Evolutionary conservation across 441 rosid species (phyloP), one percentile per base, ranked within the genome.

Genomic region (Heliophila coronopifolia): DNA sequence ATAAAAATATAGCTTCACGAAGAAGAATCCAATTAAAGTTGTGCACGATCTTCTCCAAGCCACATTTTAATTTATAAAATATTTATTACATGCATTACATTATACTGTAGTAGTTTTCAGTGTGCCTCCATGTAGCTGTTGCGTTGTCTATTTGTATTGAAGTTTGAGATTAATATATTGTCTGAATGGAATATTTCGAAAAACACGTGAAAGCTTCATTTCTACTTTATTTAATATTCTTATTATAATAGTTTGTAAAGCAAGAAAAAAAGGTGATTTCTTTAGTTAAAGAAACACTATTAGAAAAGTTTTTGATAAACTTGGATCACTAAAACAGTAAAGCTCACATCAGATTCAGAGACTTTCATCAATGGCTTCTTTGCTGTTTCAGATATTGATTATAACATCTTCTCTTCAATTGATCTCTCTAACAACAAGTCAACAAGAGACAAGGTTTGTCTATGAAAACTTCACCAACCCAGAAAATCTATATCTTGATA

Each of bases 381-480:
- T n/a, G n/a, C n/a, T n/a, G n/a, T n/a, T n/a, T n/a, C n/a, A n/a
- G n/a, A n/a, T n/a, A n/a, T n/a, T n/a, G n/a, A n/a, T n/a, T n/a
- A n/a, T n/a, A n/a, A n/a, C n/a, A n/a, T n/a, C n/a, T n/a, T n/a
- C n/a, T n/a, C n/a, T n/a, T n/a, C n/a, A n/a, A n/a, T n/a, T n/a
- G n/a, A n/a, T n/a, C n/a, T n/a, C n/a, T n/a, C n/a, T n/a, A n/a
- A n/a, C n/a, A n/a, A n/a, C 57, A 15, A 41, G 55, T 56, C 65
- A 67, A 47, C 66, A 54, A 19, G 15, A 37, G 11, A 51, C 34
- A 3, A 18, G 62, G 4, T 74, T 81, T 55, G 30, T 59, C 35
- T 81, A 50, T 66, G 54, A 66, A 32, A 79, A 71, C 42, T 80
- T 77, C 44, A 1, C 3, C 4, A n/a, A n/a, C n/a, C 67, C 40